Percentiles rank a stretch among this genome's conserved stretches.
These are phyloP conservation scores for Penicillium diatomitis DNA, from an alignment of 495 filamentous ascomycete species.

Conservation along the genomic window DNA sequence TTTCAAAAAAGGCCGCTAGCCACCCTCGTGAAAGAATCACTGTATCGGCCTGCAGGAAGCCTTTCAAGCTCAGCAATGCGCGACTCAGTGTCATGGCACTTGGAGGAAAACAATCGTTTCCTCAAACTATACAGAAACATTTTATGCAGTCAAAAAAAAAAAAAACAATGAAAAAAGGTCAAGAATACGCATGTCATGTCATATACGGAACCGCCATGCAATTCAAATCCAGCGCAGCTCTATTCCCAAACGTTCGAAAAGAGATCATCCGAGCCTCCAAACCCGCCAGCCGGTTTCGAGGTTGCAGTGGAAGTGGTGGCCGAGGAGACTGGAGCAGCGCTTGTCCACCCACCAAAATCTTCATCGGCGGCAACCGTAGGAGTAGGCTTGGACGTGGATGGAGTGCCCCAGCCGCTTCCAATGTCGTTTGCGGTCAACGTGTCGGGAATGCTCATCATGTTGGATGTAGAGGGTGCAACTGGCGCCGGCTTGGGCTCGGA, in stretches of 20 bases:
- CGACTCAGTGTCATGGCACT: too few species aligned
- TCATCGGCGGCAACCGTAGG: conserved; percentile 73
- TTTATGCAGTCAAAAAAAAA: too few species aligned
- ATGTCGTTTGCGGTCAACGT: conserved; percentile 37
- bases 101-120: too few species aligned
- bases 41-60: too few species aligned
- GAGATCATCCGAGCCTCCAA: conserved; percentile 68
- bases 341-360: conserved; percentile 91
- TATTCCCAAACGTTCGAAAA: conserved; percentile 93
- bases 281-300: conserved; percentile 48
- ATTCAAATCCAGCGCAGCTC: neutral
- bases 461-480: conserved; percentile 16
- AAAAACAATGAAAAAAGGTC: neutral
- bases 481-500: conserved; percentile 17
- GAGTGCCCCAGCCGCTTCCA: conserved; percentile 49
- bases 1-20: too few species aligned
- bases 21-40: too few species aligned
- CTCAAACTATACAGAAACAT: too few species aligned
- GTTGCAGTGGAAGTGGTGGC: conserved; percentile 26
- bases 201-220: conserved; percentile 1
- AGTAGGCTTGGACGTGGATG: conserved; percentile 34
- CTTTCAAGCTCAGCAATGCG: too few species aligned
- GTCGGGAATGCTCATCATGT: conserved; percentile 38
- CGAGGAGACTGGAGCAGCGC: conserved; percentile 47
- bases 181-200: conserved; percentile 8